A percentile compares a stretch with the other conserved stretches of the same genome.
phyloP scores from a whole-genome alignment of 208 protist species.

The Phytomonas serpens region DNA sequence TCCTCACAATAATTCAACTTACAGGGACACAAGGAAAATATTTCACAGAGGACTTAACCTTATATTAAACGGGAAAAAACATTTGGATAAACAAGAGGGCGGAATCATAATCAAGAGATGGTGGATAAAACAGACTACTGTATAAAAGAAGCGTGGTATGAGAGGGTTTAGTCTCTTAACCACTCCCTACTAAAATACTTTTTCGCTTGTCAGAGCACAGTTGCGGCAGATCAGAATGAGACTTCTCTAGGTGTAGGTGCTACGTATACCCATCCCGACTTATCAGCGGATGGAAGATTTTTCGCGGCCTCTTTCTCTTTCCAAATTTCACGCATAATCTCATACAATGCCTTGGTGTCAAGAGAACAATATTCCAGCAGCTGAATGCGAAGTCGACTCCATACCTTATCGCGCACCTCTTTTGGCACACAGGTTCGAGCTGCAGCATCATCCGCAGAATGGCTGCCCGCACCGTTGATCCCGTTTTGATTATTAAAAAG shows the following conservation, averaged over 20 bases:
- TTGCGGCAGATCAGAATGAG: slow-evolving; percentile 15
- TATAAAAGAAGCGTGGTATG: background rate
- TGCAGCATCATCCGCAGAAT: background rate
- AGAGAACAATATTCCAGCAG: slow-evolving; percentile 89
- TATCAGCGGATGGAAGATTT: slow-evolving; percentile 40
- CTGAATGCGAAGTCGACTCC: slow-evolving; percentile 73
- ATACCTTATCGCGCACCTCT: slow-evolving; percentile 56
- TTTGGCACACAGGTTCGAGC: slow-evolving; percentile 18
- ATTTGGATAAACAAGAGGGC: background rate
- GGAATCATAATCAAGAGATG: slow-evolving; percentile 3
- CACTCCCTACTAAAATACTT: background rate
- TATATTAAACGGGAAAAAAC: background rate
- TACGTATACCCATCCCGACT: slow-evolving; percentile 75
- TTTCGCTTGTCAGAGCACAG: background rate
- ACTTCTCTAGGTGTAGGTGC: slow-evolving; percentile 52
- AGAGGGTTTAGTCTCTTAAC: background rate
- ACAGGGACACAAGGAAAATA: background rate
- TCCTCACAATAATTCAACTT: background rate
- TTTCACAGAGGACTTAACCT: background rate
- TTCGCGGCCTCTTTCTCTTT: slow-evolving; percentile 39
- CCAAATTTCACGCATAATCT: slow-evolving; percentile 85
- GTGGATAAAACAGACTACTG: background rate
- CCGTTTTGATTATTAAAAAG: background rate
- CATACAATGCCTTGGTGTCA: slow-evolving; percentile 79
- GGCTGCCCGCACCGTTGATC: background rate